Conservation (phyloP, 2,329 filamentous ascomycete genomes). For the Lachnum nothofagi region DNA sequence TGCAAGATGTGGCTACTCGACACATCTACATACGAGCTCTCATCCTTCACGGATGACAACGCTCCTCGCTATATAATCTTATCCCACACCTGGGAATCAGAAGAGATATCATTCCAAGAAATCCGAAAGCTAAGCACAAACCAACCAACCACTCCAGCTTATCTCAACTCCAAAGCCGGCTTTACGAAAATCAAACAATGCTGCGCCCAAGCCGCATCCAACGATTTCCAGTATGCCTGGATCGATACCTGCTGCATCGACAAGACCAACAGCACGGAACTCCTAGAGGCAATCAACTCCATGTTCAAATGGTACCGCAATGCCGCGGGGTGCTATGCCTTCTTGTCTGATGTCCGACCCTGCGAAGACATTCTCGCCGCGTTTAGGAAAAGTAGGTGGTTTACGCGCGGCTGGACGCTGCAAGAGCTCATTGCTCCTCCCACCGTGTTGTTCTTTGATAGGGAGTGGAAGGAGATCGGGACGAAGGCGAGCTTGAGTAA, state of each 20-base stretch:
- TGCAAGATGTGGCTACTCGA: constrained; percentile 11
- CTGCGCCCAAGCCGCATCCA: background rate
- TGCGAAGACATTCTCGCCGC: too few species aligned
- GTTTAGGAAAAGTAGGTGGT: background rate
- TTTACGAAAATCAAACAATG: background rate
- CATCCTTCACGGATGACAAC: constrained; percentile 21
- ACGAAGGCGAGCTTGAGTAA: constrained; percentile 7
- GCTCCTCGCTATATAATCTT: constrained; percentile 19
- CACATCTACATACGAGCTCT: constrained; percentile 5
- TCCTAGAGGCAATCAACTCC: constrained; percentile 20
- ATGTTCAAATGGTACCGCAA: constrained; percentile 18
- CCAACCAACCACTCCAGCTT: background rate
- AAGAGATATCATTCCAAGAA: constrained; percentile 37
- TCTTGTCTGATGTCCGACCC: constrained; percentile 5
- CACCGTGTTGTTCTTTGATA: constrained; percentile 12
- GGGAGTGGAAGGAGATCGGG: constrained; percentile 5
- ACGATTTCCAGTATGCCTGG: constrained; percentile 3
- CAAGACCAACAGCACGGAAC: constrained; percentile 17
- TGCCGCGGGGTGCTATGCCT: constrained; percentile 15
- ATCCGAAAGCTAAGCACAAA: background rate
- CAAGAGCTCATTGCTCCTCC: constrained; percentile 14
- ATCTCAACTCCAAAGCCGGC: background rate
- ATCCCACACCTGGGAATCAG: constrained; percentile 23
- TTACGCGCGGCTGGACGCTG: constrained; percentile 10
- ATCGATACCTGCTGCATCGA: constrained; percentile 21